Evolutionary conservation across 1,284 basidiomycete genomes (phyloP), one percentile per base, ranked within the genome.

Genomic region (Pseudozyma flocculosa): DNA sequence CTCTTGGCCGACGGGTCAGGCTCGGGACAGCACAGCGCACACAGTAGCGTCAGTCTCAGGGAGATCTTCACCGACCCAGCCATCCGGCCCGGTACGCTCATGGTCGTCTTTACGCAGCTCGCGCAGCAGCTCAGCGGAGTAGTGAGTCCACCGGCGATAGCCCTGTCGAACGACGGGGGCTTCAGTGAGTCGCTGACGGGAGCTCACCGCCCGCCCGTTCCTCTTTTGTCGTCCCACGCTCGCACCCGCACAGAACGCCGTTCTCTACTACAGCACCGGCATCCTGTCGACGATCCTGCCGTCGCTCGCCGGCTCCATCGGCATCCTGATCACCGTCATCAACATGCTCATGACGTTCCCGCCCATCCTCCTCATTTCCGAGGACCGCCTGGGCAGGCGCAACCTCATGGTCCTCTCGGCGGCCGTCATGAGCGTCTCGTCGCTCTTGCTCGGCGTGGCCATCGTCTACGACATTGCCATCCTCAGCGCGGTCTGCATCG

Each of bases 271-370:
- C 58, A 70, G 66, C 46, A 72, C 73, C 11, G 70, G 73, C 32
- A 74, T 76, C 40, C 50, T 76, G 10, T 61, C 59, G 18, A 43
- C 58, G 13, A 57, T 73, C 39, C 57, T 76, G 3, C 69, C 67
- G 15, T 24, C 47, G 1, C 50, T 64, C 10, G 72, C 68, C 32
- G 48, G 55, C 3, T 54, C 48, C 17, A 66, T 76, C 26, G 70
- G 68, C 2, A 57, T 76, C 41, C 55, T 74, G 1, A 74, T 76
- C 44, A 76, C 73, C 13, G 22, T 75, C 42, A 63, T 76, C 52
- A 96, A 95, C 76, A 88, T 83, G 37, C 62, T 87, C 55, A 87
- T 87, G 86, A 88, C 88, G 0, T 84, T 88, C 61, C 85, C 87
- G 1, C 88, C 92, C 3, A 88, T 96, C 44, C 82, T 90, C 63